A percentile compares a stretch with the other conserved stretches of the same genome.
Conservation (phyloP, 495 filamentous ascomycete species). For the Talaromyces ruber region DNA sequence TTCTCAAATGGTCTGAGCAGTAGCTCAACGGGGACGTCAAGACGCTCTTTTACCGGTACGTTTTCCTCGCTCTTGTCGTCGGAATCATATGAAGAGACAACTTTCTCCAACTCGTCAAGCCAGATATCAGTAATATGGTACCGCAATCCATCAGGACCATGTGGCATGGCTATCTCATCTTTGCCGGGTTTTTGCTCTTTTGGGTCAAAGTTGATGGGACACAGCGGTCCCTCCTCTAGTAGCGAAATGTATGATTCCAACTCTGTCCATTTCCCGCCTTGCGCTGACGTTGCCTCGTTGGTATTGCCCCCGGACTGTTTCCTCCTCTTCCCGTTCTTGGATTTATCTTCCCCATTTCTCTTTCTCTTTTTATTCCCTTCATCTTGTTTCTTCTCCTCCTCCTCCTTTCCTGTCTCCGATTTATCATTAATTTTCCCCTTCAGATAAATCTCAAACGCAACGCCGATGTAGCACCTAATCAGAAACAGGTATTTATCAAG, state of each 20-base stretch:
- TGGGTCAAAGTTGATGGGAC: conserved; percentile 35
- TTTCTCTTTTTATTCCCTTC: conserved; percentile 21
- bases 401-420: conserved; percentile 26
- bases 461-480: conserved; percentile 65
- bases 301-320: conserved; percentile 14
- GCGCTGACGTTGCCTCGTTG: conserved; percentile 16
- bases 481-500: conserved; percentile 92
- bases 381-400: conserved; percentile 18
- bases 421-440: conserved; percentile 18
- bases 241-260: conserved; percentile 33
- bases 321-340: conserved; percentile 20
- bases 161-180: conserved; percentile 34
- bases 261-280: conserved; percentile 27
- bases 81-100: conserved; percentile 26
- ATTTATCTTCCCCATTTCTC: conserved; percentile 1
- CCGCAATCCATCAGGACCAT: conserved; percentile 67
- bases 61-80: conserved; percentile 15
- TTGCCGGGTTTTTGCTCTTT: conserved; percentile 14
- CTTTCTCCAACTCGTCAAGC: conserved; percentile 74
- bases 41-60: conserved; percentile 9
- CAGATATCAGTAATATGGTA: conserved; percentile 89
- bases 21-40: conserved; percentile 37
- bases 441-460: conserved; percentile 47
- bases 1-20: conserved; percentile 53
- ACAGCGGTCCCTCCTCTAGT: conserved; percentile 33